Evolutionary conservation across 805 yeast species (phyloP).

Genomic region (Hagleromyces aurorensis): DNA sequence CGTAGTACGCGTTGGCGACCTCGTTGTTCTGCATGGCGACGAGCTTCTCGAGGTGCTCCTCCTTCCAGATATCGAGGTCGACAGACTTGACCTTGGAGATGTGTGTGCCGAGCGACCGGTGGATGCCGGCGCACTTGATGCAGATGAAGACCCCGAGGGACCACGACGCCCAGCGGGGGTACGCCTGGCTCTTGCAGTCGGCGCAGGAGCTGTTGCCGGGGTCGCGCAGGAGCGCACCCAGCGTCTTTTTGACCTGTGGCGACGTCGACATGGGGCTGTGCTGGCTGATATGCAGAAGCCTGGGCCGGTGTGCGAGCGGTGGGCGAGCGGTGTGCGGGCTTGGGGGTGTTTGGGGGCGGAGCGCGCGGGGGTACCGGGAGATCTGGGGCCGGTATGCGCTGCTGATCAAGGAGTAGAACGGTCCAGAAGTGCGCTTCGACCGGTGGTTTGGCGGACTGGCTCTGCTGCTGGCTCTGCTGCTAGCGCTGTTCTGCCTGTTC

Average conservation of each 20-base stretch:
- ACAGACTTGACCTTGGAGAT: conserved; percentile 88
- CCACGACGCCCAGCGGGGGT: conserved; percentile 99
- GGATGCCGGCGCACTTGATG: conserved; percentile 93
- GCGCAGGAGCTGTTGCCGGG: conserved; percentile 75
- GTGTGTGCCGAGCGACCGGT: conserved; percentile 92
- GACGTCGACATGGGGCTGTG: conserved; percentile 43
- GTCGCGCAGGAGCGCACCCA: conserved; percentile 69
- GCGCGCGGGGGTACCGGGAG: no score
- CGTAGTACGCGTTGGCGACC: conserved; percentile 75
- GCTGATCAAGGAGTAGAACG: no score
- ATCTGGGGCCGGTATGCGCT: no score
- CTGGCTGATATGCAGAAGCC: no score
- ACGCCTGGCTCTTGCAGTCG: conserved; percentile 82
- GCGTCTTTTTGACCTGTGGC: conserved; percentile 38
- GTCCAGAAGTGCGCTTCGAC: no score
- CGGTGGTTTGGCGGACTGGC: no score
- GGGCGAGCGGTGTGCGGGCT: no score
- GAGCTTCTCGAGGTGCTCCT: conserved; percentile 78
- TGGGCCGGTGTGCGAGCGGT: no score
- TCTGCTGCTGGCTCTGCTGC: no score
- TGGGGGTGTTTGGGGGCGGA: no score
- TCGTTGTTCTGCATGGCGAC: conserved; percentile 77
- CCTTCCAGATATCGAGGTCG: conserved; percentile 94
- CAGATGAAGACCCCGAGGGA: conserved; percentile 88
- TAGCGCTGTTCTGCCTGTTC: no score